A percentile compares a stretch with the other conserved stretches of the same genome.
Conservation (phyloP, 78 protist species). For the Dictyostelium firmibasis region DNA sequence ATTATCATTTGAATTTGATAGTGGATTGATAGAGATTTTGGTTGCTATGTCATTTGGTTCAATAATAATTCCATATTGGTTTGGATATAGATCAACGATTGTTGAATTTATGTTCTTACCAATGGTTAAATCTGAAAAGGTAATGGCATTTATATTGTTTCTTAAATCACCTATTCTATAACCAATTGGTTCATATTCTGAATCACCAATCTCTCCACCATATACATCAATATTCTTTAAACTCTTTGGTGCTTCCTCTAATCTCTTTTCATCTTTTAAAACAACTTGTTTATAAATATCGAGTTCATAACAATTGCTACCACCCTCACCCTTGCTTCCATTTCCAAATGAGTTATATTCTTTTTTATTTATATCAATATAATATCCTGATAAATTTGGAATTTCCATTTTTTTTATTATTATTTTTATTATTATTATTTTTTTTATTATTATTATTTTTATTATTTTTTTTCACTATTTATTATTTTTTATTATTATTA, state of each 20-base stretch:
- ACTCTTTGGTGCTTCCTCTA: neutral
- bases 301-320: neutral
- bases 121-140: neutral
- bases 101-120: neutral
- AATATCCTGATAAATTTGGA: neutral
- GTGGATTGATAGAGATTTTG: neutral
- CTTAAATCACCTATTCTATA: neutral
- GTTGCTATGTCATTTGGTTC: neutral
- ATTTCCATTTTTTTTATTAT: neutral
- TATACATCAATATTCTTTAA: neutral
- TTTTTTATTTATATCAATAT: neutral
- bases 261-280: neutral
- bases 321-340: neutral
- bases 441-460: neutral
- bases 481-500: neutral
- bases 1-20: neutral
- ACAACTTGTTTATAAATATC: neutral
- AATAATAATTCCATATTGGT: neutral
- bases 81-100: neutral
- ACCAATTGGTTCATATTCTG: neutral
- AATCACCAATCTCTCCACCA: neutral
- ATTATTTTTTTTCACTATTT: neutral
- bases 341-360: neutral
- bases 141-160: neutral
- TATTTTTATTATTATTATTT: neutral